Conservation (phyloP, 2,329 filamentous ascomycete species). For the Orbilia ellipsospora region DNA sequence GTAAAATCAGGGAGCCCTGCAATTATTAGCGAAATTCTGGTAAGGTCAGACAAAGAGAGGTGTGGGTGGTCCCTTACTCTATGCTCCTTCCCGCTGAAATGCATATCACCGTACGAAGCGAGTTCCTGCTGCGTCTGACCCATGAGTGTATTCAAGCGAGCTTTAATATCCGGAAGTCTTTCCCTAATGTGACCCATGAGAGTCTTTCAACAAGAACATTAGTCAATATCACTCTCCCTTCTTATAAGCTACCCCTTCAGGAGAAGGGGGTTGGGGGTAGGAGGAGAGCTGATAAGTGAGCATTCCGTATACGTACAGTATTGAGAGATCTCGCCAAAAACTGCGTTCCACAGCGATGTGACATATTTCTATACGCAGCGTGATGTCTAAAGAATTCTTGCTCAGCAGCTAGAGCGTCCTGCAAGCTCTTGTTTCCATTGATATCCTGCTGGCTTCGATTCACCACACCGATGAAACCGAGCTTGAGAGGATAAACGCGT, state of each 20-base stretch:
- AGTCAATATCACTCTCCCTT: constrained; percentile 7
- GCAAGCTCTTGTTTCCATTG: constrained; percentile 91
- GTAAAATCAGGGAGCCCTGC: constrained; percentile 85
- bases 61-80: constrained; percentile 63
- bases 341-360: constrained; percentile 89
- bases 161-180: constrained; percentile 96
- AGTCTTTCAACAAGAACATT: constrained; percentile 65
- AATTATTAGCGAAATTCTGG: constrained; percentile 19
- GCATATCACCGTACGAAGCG: constrained; percentile 96
- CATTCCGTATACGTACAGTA: constrained; percentile 63
- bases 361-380: constrained; percentile 96
- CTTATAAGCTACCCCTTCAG: constrained; percentile 28
- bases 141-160: constrained; percentile 96
- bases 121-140: constrained; percentile 99
- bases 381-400: constrained; percentile 96
- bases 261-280: neutral
- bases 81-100: constrained; percentile 97
- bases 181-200: constrained; percentile 97
- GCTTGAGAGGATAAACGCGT: constrained; percentile 93
- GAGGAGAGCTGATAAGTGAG: neutral
- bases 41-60: neutral
- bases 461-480: constrained; percentile 97
- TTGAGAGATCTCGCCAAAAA: constrained; percentile 95
- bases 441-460: constrained; percentile 99
- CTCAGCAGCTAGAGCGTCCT: constrained; percentile 89